These are phyloP conservation scores for Zymoseptoria brevis DNA, from an alignment of 2,329 filamentous ascomycete genomes.

Conservation along the genomic window DNA sequence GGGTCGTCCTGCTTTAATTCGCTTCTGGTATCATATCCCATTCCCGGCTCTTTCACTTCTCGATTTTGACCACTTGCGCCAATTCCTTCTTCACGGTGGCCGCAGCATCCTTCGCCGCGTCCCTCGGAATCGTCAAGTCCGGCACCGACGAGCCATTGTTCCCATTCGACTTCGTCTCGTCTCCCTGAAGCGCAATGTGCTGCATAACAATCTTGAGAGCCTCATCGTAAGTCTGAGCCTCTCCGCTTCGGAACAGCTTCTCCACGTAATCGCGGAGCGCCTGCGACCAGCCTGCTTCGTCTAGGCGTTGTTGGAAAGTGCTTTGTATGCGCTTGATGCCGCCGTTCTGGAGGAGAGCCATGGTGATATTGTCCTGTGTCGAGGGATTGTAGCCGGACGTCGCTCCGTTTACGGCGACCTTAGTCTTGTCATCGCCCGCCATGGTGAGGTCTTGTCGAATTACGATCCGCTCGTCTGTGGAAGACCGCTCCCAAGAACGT, in stretches of 20 bases:
- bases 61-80: slow-evolving; percentile 21
- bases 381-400: slow-evolving; percentile 33
- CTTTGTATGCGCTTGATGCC: slow-evolving; percentile 50
- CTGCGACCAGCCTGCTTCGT: slow-evolving; percentile 52
- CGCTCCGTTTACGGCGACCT: slow-evolving; percentile 35
- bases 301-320: slow-evolving; percentile 47
- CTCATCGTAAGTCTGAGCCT: slow-evolving; percentile 50
- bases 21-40: not conserved
- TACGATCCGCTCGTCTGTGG: no score
- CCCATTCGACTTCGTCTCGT: slow-evolving; percentile 15
- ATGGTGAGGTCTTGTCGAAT: slow-evolving; percentile 2
- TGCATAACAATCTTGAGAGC: slow-evolving; percentile 47
- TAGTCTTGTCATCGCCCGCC: slow-evolving; percentile 16
- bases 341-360: slow-evolving; percentile 39
- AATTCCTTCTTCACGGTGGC: slow-evolving; percentile 44
- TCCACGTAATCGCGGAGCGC: slow-evolving; percentile 47
- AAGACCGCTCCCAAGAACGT: no score
- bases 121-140: slow-evolving; percentile 25
- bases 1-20: no score
- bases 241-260: slow-evolving; percentile 50
- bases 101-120: slow-evolving; percentile 45
- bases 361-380: slow-evolving; percentile 36
- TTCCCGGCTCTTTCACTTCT: slow-evolving; percentile 4
- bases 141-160: slow-evolving; percentile 11
- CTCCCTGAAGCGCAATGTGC: slow-evolving; percentile 24